phyloP scores from a whole-genome alignment of 495 filamentous ascomycete genomes.

The Talaromyces nanjingensis region DNA sequence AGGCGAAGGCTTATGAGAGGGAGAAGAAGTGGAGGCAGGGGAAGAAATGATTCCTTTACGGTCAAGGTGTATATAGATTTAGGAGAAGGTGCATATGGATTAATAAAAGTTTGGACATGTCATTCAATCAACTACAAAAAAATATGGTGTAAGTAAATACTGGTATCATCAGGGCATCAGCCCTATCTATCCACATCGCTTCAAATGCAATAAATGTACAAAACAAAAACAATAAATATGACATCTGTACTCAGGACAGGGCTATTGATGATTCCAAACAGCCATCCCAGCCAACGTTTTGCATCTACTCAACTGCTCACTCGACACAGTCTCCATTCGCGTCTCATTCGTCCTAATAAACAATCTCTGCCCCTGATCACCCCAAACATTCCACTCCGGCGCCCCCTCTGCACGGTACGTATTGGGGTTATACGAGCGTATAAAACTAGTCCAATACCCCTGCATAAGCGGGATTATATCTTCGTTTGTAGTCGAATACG shows the following conservation, averaged over 20 bases:
- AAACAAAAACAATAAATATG: neutral
- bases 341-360: constrained; percentile 48
- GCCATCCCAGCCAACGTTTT: constrained; percentile 47
- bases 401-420: constrained; percentile 30
- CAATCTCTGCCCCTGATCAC: constrained; percentile 27
- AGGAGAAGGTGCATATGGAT: neutral
- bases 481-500: constrained; percentile 45
- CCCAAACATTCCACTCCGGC: constrained; percentile 46
- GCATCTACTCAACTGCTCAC: constrained; percentile 42
- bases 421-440: constrained; percentile 59
- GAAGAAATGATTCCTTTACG: constrained; percentile 37
- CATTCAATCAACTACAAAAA: neutral
- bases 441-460: constrained; percentile 64
- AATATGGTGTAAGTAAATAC: neutral
- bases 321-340: constrained; percentile 50
- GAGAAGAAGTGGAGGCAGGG: constrained; percentile 65
- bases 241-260: too few species aligned
- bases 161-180: neutral
- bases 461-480: constrained; percentile 51
- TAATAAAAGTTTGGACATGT: neutral
- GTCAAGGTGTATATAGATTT: constrained; percentile 10
- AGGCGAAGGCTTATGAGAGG: constrained; percentile 80
- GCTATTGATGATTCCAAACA: constrained; percentile 39
- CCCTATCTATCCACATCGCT: neutral
- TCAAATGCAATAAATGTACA: neutral